phyloP scores from a whole-genome alignment of 768 basidiomycete genomes.

The Mycena chlorophos region DNA sequence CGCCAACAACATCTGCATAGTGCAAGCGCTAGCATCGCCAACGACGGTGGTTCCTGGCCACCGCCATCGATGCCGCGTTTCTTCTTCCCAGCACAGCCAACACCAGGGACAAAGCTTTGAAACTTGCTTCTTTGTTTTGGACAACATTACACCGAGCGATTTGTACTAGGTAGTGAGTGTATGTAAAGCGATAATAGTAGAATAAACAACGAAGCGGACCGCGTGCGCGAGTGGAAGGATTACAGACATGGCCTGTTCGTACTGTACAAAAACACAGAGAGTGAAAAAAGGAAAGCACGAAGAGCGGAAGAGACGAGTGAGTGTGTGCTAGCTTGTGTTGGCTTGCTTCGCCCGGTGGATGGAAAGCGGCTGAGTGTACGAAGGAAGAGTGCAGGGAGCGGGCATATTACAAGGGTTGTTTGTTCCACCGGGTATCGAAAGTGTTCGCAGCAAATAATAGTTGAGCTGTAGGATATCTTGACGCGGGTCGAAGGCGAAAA shows the following conservation, averaged over 20 bases:
- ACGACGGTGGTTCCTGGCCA: constrained; percentile 21
- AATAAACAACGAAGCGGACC: constrained; percentile 5
- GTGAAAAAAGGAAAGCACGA: constrained; percentile 12
- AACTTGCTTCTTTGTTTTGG: not conserved
- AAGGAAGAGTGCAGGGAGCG: not conserved
- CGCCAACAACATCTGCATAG: not conserved
- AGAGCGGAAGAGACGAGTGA: constrained; percentile 5
- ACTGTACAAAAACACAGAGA: too few relatives aligned
- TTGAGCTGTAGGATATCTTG: constrained; percentile 18
- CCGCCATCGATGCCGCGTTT: constrained; percentile 9
- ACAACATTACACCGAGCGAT: constrained; percentile 13
- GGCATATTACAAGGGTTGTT: constrained; percentile 7
- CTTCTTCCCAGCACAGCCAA: constrained; percentile 11
- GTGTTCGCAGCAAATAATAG: constrained; percentile 10
- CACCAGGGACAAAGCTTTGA: constrained; percentile 17
- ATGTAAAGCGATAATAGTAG: constrained; percentile 18
- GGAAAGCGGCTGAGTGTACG: constrained; percentile 6
- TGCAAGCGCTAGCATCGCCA: too few relatives aligned
- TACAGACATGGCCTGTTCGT: too few relatives aligned
- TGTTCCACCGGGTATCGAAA: constrained; percentile 23
- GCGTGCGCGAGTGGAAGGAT: too few relatives aligned
- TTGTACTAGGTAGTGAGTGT: constrained; percentile 18
- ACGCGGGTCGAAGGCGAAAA: not conserved
- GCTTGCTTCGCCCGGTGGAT: constrained; percentile 3
- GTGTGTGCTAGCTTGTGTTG: constrained; percentile 9